Conservation (phyloP, 1,284 basidiomycete genomes). For the Pseudozyma sp. region DNA sequence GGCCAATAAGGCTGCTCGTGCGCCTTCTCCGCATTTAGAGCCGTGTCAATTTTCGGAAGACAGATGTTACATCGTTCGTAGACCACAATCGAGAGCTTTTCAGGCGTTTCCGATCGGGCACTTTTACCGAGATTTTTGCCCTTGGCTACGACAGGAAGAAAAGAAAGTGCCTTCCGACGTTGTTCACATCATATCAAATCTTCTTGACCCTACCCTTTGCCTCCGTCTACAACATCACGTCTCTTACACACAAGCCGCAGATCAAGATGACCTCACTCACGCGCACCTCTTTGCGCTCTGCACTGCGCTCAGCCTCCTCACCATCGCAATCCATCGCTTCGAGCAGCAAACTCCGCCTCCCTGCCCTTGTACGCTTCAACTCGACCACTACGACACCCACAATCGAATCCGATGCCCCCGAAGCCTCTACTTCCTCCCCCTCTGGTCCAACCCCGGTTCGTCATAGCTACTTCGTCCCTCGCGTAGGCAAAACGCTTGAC, state of each 20-base stretch:
- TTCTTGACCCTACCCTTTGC: background rate
- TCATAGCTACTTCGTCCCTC: constrained; percentile 57
- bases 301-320: constrained; percentile 7
- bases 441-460: constrained; percentile 20
- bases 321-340: constrained; percentile 19
- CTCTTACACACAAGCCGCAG: background rate
- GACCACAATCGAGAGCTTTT: background rate
- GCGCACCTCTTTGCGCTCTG: constrained; percentile 14
- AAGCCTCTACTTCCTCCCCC: background rate
- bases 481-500: constrained; percentile 48
- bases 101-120: background rate
- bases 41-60: background rate
- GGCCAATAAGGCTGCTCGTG: background rate
- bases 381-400: constrained; percentile 15
- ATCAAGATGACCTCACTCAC: constrained; percentile 25
- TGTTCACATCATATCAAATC: background rate
- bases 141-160: background rate
- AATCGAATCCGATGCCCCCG: constrained; percentile 6
- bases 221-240: constrained; percentile 1
- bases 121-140: too few relatives aligned
- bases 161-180: too few relatives aligned
- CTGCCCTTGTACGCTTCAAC: constrained; percentile 9
- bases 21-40: constrained; percentile 1
- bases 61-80: background rate
- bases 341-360: constrained; percentile 18